phyloP scores from a whole-genome alignment of 164 flowering plant genomes.

The Tinospora cordifolia region DNA sequence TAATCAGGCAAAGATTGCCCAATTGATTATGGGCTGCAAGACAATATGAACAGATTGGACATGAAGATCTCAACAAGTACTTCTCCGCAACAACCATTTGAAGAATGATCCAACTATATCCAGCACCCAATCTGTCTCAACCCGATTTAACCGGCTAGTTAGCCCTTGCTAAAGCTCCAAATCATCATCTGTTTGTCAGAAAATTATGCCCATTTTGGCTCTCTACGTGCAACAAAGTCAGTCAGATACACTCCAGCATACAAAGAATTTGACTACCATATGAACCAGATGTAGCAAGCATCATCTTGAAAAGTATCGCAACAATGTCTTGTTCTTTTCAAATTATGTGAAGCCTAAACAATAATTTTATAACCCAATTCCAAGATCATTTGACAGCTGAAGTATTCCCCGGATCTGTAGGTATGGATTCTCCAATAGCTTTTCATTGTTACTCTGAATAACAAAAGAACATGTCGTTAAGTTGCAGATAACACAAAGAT shows the following conservation, averaged over 20 bases:
- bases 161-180: slow-evolving; percentile 6
- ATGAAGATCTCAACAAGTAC: neutral
- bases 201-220: slow-evolving; percentile 1
- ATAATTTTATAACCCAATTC: slow-evolving; percentile 25
- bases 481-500: neutral
- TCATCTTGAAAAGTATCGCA: neutral
- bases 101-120: slow-evolving; percentile 1
- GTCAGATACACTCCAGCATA: slow-evolving; percentile 14
- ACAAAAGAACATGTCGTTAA: slow-evolving; percentile 9
- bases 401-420: slow-evolving; percentile 97
- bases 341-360: slow-evolving; percentile 7
- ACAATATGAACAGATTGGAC: neutral
- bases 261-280: slow-evolving; percentile 11
- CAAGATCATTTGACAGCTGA: slow-evolving; percentile 74
- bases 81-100: neutral
- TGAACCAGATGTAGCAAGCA: slow-evolving; percentile 10
- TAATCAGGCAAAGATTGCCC: neutral
- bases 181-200: neutral
- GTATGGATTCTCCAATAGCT: slow-evolving; percentile 93
- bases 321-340: neutral
- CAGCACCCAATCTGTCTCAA: slow-evolving; percentile 1
- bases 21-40: neutral
- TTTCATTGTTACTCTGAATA: slow-evolving; percentile 92
- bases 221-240: neutral
- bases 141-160: neutral